Evolutionary conservation across 2,329 filamentous ascomycete species (phyloP).

Genomic region (Sporothrix protearum): DNA sequence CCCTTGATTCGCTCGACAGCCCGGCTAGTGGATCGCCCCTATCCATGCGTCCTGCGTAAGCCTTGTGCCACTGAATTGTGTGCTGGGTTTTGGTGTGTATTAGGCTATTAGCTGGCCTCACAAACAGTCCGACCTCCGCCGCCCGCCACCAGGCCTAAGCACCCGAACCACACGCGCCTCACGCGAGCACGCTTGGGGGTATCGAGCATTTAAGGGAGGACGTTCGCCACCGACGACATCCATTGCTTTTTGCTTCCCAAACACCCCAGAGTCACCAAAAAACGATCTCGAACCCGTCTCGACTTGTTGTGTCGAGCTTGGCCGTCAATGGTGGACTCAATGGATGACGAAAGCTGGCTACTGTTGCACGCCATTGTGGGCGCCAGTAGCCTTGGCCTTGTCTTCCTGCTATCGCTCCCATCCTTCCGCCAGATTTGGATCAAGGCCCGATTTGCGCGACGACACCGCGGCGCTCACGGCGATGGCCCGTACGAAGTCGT

Average conservation of each 20-base stretch:
- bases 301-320: neutral
- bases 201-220: neutral
- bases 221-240: neutral
- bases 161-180: constrained; percentile 11
- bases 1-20: neutral
- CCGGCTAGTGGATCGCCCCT: neutral
- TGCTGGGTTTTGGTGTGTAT: constrained; percentile 13
- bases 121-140: neutral
- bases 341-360: constrained; percentile 19
- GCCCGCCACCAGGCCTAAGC: constrained; percentile 5
- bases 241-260: neutral
- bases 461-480: constrained; percentile 16
- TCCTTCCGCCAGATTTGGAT: constrained; percentile 26
- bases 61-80: neutral
- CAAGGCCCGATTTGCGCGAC: constrained; percentile 23
- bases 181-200: neutral
- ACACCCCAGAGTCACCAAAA: neutral
- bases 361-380: constrained; percentile 24
- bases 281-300: neutral
- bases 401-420: constrained; percentile 29
- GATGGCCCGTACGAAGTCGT: constrained; percentile 29
- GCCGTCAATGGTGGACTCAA: constrained; percentile 1
- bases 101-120: constrained; percentile 12
- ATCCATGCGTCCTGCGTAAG: constrained; percentile 12
- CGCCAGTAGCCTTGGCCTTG: constrained; percentile 24